These are phyloP conservation scores for Hirschfeldia incana DNA, from an alignment of 345 rosid species.

Conservation along the genomic window DNA sequence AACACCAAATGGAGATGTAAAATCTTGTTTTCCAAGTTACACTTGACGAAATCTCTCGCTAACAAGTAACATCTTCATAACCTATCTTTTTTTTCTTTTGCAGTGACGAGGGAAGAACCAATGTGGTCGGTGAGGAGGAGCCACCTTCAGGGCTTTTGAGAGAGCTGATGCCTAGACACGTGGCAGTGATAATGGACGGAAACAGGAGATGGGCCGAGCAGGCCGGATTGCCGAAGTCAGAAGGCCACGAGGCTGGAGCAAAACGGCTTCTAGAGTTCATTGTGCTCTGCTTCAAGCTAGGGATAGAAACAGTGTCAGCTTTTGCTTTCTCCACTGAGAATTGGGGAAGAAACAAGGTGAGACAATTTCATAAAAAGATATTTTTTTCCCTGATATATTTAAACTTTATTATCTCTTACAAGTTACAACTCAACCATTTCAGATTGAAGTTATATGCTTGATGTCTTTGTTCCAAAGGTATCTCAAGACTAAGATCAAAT, in stretches of 20 bases:
- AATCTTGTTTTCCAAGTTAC: too few species aligned
- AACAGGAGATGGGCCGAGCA: conserved; percentile 68
- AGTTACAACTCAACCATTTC: too few species aligned
- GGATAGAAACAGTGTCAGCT: not conserved
- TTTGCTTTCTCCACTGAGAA: not conserved
- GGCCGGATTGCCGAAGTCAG: conserved; percentile 46
- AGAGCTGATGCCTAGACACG: conserved; percentile 67
- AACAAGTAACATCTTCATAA: not conserved
- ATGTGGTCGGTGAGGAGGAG: conserved; percentile 9
- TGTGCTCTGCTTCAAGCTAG: conserved; percentile 44
- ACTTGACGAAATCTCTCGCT: too few species aligned
- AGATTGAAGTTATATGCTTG: too few species aligned
- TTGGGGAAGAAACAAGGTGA: conserved; percentile 13
- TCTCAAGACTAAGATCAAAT: too few species aligned
- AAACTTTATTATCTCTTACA: too few species aligned
- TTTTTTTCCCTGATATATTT: too few species aligned
- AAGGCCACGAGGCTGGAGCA: conserved; percentile 69
- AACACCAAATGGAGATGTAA: too few species aligned
- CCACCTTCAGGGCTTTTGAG: conserved; percentile 25
- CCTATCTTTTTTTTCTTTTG: conserved; percentile 4
- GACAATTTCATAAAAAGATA: too few species aligned
- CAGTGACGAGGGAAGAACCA: conserved; percentile 5
- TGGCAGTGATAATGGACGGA: conserved; percentile 84
- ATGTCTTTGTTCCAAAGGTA: too few species aligned
- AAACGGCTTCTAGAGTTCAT: conserved; percentile 47